phyloP scores from a whole-genome alignment of 1,284 basidiomycete genomes.

The Lignosus rhinocerotis region DNA sequence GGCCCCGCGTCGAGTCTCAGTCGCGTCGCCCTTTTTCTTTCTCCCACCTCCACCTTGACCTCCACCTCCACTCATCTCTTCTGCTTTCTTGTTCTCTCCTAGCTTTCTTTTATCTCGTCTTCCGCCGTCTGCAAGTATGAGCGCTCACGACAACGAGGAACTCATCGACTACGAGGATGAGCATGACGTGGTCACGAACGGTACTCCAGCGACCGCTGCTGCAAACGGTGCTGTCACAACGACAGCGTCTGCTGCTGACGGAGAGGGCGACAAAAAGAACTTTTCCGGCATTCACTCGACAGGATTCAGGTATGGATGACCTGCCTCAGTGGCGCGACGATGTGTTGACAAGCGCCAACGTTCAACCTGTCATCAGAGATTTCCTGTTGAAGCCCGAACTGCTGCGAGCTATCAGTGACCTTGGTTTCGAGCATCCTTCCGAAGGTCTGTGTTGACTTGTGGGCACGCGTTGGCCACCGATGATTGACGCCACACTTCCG shows the following conservation, averaged over 20 bases:
- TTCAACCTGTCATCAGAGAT: slow-evolving; percentile 59
- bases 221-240: slow-evolving; percentile 51
- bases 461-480: slow-evolving; percentile 1
- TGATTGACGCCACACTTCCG: not conserved
- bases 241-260: slow-evolving; percentile 53
- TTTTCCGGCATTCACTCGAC: slow-evolving; percentile 98
- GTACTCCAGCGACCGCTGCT: slow-evolving; percentile 47
- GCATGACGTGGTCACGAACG: slow-evolving; percentile 78
- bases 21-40: slow-evolving; percentile 32
- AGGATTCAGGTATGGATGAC: slow-evolving; percentile 76
- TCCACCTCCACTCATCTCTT: slow-evolving; percentile 31
- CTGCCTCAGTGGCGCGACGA: not conserved
- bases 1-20: slow-evolving; percentile 25
- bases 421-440: slow-evolving; percentile 99
- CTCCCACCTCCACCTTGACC: slow-evolving; percentile 25
- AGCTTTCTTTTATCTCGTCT: slow-evolving; percentile 27
- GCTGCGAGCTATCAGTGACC: slow-evolving; percentile 95
- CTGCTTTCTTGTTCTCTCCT: slow-evolving; percentile 22
- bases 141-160: slow-evolving; percentile 80
- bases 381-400: slow-evolving; percentile 97
- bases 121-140: slow-evolving; percentile 45
- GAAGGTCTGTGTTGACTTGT: slow-evolving; percentile 69
- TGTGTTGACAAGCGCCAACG: slow-evolving; percentile 18
- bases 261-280: slow-evolving; percentile 87
- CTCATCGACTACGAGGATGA: slow-evolving; percentile 96